Base-by-base conservation (phyloP, 129 eudicot genomes). In the Arctium minus region DNA sequence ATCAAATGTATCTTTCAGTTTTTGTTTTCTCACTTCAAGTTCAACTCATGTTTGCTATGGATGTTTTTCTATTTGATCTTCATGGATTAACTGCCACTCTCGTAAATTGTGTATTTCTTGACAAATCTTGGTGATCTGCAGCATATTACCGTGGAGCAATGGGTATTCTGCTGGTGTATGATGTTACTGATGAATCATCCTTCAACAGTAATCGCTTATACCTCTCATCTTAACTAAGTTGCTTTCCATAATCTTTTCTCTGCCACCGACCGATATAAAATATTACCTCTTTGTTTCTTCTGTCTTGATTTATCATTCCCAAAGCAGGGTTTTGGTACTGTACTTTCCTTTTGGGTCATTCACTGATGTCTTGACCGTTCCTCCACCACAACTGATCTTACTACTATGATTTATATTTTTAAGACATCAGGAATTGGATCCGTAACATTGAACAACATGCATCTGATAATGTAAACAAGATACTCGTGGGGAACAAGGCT, bases 131-230 rank as follows among this genome's bases (percentile, higher is more conserved):
- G 32, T 85, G 73, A 17, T 70, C n/a, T 87, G 97, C 92, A 94
- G 97, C 98, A 73, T 94, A 94, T 80, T 94, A 94, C 73, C 97
- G 98, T 76, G 97, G 98, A 79, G 98, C 98, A 80, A 94, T 94
- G 98, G 98, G 98, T 75, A 94, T 94, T 78, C 83, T 94, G 89
- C 90, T 94, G 89, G 98, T 94, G 77, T 94, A 94, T 81, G 97
- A 94, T 84, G 98, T 94, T 60, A 94, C 98, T 9, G 98, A 94
- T 65, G 98, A 91, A 64, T 87, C 97, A 77, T 94, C 98, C 32
- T 91, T 94, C 72, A 94, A 94, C 89, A 94, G 97, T 95, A 92
- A 91, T 60, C 67, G 13, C 85, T 44, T 81, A 42, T 81, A 31
- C 72, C 74, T 18, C 56, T 62, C 35, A 10, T 82, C 81, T 75